Evolutionary conservation across 2,329 filamentous ascomycete genomes (phyloP), one percentile per base, ranked within the genome.

Genomic region (Nothophaeocryptopus gaeumannii): DNA sequence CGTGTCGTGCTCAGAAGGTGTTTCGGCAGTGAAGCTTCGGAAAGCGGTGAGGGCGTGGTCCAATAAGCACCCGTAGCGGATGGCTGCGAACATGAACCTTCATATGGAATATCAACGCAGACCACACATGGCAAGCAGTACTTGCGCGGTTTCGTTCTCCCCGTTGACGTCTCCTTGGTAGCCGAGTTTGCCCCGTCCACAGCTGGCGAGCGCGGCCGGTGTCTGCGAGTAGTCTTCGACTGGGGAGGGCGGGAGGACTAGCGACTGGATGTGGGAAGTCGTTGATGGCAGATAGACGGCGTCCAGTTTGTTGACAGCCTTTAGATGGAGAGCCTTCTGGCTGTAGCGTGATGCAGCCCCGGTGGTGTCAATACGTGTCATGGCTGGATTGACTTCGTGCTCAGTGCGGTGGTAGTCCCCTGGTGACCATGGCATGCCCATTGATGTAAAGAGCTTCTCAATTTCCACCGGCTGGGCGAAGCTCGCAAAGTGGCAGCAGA

Each of bases 331-430:
- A 13, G 58, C 58, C 30, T 59, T 54, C 43, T 56, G 57, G 33
- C 58, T 61, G 40, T 59, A 61, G 16, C 45, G 37, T 12, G 45
- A n/a, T 8, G 26, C 34, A 38, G 59, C 16, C 5, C 32, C 47
- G 10, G 15, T 33, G 11, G 36, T 54, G n/a, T 55, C 37, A 14
- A 55, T 36, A 8, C 44, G 49, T 10, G 15, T 26, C 32, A 52
- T 49, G 30, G 35, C 47, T 13, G 16, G n/a, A 34, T 61, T 61
- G 50, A 59, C 11, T 11, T 48, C 31, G 50, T 55, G 43, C 2
- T 53, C 54, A 2, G 58, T 54, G 33, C 58, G 58, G 30, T 61
- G 54, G 46, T 59, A 61, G 20, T 58, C 51, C 33, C 57, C 56
- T 3, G 36, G 47, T 16, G 42, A 13, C 57, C 59, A 60, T n/a